These are phyloP conservation scores for Lipomyces spencermartinsiae DNA, from an alignment of 805 yeast genomes.

Conservation along the genomic window DNA sequence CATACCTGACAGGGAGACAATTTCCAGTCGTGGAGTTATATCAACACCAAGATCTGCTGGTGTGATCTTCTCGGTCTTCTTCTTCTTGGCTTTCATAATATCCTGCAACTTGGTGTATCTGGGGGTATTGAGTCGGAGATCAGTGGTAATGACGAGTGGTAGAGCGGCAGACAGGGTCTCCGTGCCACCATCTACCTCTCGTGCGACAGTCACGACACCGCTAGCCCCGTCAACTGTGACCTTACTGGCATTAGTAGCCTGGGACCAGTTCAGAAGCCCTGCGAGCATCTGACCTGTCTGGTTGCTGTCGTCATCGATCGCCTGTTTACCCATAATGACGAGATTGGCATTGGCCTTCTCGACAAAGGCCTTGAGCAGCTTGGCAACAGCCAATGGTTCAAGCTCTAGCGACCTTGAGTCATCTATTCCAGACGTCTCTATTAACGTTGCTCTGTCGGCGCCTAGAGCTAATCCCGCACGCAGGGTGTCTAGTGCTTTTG, in stretches of 20 bases:
- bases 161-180: constrained; percentile 77
- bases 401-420: constrained; percentile 46
- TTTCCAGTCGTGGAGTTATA: constrained; percentile 65
- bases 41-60: constrained; percentile 75
- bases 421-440: constrained; percentile 63
- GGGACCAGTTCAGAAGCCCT: constrained; percentile 93
- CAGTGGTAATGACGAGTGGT: constrained; percentile 90
- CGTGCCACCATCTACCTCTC: constrained; percentile 96
- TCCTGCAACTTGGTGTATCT: constrained; percentile 95
- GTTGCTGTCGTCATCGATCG: constrained; percentile 93
- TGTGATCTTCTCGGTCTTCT: constrained; percentile 75
- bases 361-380: constrained; percentile 75
- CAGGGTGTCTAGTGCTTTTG: constrained; percentile 84
- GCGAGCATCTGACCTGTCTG: constrained; percentile 98
- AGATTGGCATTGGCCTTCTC: constrained; percentile 75
- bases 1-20: constrained; percentile 62
- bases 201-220: constrained; percentile 64
- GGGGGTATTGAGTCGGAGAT: constrained; percentile 91
- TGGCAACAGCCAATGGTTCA: constrained; percentile 91
- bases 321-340: constrained; percentile 92
- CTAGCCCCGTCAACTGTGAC: constrained; percentile 64
- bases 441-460: constrained; percentile 81
- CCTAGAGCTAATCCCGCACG: constrained; percentile 95
- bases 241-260: constrained; percentile 92
- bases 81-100: constrained; percentile 98